Base-by-base conservation (phyloP, 2,329 filamentous ascomycete genomes). In the Trichoderma hamatum region DNA sequence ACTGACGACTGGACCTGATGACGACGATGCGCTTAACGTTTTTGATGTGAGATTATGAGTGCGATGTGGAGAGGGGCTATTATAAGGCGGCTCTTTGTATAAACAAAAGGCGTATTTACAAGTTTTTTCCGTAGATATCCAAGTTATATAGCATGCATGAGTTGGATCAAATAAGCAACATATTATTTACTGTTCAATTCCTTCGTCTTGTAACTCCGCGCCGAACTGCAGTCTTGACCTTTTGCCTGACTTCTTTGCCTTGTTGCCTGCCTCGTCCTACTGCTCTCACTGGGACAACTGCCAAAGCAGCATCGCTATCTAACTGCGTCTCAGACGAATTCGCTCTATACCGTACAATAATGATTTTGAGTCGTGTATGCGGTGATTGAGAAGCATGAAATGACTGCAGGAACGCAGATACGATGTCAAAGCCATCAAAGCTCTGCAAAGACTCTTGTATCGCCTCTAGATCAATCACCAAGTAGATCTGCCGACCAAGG, bases 1-100 rank as follows among this genome's bases (percentile, higher is more conserved):
- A 19, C 14, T 55, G 46, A 43, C 10, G 21, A 49, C 39, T 10
- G 13, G 39, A 10, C 19, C 19, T n/a, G n/a, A 49, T 49, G n/a
- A 24, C n/a, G 46, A 49, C 24, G 46, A 49, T 49, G 10, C n/a
- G 21, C 6, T 30, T 19, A 58, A 21, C n/a, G 24, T 43, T 63
- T 59, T 46, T 21, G 52, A 36, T 5, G 63, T 69, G 71, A 34
- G 72, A 71, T 65, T 70, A 62, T 19, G 68, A 71, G 72, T 66
- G 30, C 5, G 21, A 36, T 21, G 39, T n/a, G 39, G 24, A 11
- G 39, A 16, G 14, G 46, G 16, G 13, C n/a, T 36, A 51, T 51
- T 9, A 56, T 70, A 70, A 62, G 46, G 55, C 11, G 66, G 58
- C 46, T 39, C 46, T 60, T 54, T 60, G 65, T 61, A 61, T 54